phyloP scores from a whole-genome alignment of 73 alveolate species.

The Diophrys appendiculata region DNA sequence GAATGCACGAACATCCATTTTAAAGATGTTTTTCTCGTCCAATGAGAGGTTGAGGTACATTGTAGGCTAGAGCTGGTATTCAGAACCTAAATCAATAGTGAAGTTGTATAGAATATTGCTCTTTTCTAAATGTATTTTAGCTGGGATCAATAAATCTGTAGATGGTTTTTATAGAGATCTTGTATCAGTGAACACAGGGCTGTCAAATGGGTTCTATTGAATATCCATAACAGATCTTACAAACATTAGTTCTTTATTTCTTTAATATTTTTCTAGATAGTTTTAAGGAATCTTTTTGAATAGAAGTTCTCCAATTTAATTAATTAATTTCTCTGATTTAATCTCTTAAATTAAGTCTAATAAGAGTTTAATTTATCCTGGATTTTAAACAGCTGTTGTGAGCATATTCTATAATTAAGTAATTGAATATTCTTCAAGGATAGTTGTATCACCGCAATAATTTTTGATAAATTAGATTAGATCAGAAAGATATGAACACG shows the following conservation, averaged over 20 bases:
- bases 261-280: too few relatives aligned
- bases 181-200: background rate
- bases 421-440: too few relatives aligned
- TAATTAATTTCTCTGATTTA: too few relatives aligned
- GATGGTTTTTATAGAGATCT: background rate
- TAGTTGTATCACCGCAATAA: too few relatives aligned
- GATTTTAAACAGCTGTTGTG: too few relatives aligned
- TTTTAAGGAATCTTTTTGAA: background rate
- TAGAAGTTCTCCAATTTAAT: too few relatives aligned
- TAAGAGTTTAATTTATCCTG: too few relatives aligned
- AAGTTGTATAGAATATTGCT: conserved; percentile 29
- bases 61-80: background rate
- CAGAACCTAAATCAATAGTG: conserved; percentile 10
- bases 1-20: conserved; percentile 6
- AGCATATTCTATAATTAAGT: too few relatives aligned
- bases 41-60: conserved; percentile 10
- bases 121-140: conserved; percentile 8
- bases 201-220: background rate
- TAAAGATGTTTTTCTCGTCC: conserved; percentile 26
- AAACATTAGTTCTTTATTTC: background rate
- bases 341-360: too few relatives aligned
- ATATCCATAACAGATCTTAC: background rate
- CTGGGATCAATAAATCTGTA: background rate
- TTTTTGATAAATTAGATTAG: too few relatives aligned
- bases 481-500: too few relatives aligned